phyloP scores from a whole-genome alignment of 768 basidiomycete genomes.

The Leccinellum rugosiceps region DNA sequence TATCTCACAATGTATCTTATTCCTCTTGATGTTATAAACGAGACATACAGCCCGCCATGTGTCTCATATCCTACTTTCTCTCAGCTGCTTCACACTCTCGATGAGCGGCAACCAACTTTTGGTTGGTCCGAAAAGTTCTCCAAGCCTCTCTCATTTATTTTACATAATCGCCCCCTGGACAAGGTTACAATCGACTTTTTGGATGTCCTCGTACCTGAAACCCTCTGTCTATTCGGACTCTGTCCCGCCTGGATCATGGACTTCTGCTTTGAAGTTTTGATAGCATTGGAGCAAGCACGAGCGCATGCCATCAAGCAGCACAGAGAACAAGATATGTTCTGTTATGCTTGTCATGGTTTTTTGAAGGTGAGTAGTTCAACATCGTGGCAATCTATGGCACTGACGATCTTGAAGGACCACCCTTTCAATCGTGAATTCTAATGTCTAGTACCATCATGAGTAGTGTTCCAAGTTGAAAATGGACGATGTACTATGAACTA shows the following conservation, averaged over 20 bases:
- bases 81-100: background rate
- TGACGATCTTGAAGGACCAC: too few species aligned
- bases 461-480: too few species aligned
- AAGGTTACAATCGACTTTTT: background rate
- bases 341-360: too few species aligned
- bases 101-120: background rate
- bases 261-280: background rate
- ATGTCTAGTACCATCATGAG: too few species aligned
- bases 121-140: background rate
- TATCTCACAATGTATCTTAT: background rate
- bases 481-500: too few species aligned
- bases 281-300: background rate
- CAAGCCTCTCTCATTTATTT: background rate
- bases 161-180: background rate
- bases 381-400: too few species aligned
- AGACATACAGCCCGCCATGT: background rate
- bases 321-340: background rate
- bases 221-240: background rate
- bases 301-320: background rate
- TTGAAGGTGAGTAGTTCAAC: too few species aligned
- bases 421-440: too few species aligned
- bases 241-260: background rate
- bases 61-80: background rate
- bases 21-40: background rate
- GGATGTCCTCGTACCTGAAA: background rate